phyloP scores from a whole-genome alignment of 345 rosid species.

The Pelargonium nanum region DNA sequence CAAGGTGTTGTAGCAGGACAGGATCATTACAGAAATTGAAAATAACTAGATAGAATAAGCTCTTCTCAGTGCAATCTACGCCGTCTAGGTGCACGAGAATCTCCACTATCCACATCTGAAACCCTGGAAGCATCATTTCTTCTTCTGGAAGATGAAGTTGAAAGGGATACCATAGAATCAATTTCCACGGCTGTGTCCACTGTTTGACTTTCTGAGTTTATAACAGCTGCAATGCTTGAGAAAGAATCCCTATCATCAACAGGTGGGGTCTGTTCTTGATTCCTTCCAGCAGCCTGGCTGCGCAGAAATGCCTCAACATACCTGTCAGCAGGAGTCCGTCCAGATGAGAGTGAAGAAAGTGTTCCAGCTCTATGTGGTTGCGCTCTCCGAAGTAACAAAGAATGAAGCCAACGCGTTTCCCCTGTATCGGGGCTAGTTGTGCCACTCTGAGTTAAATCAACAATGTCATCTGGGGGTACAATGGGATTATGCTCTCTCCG shows the following conservation, averaged over 20 bases:
- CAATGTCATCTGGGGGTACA: conserved; percentile 35
- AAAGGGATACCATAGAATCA: conserved; percentile 71
- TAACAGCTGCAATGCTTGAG: conserved; percentile 79
- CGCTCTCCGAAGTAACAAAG: conserved; percentile 43
- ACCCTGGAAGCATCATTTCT: conserved; percentile 59
- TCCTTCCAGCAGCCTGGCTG: conserved; percentile 47
- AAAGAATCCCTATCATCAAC: conserved; percentile 87
- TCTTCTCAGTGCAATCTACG: conserved; percentile 41
- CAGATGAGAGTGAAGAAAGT: conserved; percentile 33
- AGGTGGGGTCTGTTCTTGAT: conserved; percentile 52
- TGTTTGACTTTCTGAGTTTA: conserved; percentile 69
- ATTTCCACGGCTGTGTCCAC: conserved; percentile 78
- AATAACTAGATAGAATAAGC: not conserved
- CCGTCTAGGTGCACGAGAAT: conserved; percentile 80
- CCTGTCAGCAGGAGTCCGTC: conserved; percentile 49
- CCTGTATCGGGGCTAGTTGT: conserved; percentile 37
- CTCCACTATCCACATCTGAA: conserved; percentile 70
- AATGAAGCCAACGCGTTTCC: conserved; percentile 37
- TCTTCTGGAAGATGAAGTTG: conserved; percentile 76
- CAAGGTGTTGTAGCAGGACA: not conserved
- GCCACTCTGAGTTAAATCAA: conserved; percentile 40
- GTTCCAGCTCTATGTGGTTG: conserved; percentile 52
- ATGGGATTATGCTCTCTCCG: conserved; percentile 57
- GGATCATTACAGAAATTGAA: not conserved
- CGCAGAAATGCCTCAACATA: conserved; percentile 46